Conservation (phyloP, 768 basidiomycete genomes). For the Sarcodon sp. region DNA sequence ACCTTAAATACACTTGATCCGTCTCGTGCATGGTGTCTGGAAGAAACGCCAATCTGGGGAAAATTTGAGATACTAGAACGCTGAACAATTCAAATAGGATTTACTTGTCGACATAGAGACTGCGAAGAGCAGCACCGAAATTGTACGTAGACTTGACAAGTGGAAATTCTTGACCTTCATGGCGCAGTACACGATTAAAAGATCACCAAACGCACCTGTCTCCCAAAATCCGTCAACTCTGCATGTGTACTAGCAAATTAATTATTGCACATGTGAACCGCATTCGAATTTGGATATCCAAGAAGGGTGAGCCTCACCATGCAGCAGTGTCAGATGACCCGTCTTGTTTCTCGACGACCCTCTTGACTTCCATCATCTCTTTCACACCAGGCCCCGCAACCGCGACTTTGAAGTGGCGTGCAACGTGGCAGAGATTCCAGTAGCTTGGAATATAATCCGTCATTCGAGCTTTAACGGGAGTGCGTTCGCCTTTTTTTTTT, state of each 20-base stretch:
- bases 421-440: constrained; percentile 55
- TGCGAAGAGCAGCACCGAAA: constrained; percentile 45
- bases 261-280: not conserved
- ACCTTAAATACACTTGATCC: constrained; percentile 45
- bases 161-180: not conserved
- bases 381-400: constrained; percentile 19
- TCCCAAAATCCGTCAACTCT: constrained; percentile 58
- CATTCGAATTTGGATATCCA: not conserved
- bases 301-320: constrained; percentile 39
- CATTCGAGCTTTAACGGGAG: constrained; percentile 60
- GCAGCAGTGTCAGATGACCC: constrained; percentile 42
- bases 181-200: not conserved
- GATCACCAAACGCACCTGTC: constrained; percentile 30
- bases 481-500: constrained; percentile 63
- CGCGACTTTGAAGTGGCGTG: constrained; percentile 34
- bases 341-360: constrained; percentile 42
- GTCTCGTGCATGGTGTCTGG: constrained; percentile 33
- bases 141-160: constrained; percentile 48
- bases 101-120: constrained; percentile 56
- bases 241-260: constrained; percentile 41
- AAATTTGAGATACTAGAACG: not conserved
- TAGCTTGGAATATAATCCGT: constrained; percentile 47
- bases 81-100: constrained; percentile 2
- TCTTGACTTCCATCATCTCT: constrained; percentile 24
- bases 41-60: constrained; percentile 47